Evolutionary conservation across 2,329 filamentous ascomycete genomes (phyloP), one percentile per base, ranked within the genome.

Genomic region (Aspergillus pseudoglaucus): DNA sequence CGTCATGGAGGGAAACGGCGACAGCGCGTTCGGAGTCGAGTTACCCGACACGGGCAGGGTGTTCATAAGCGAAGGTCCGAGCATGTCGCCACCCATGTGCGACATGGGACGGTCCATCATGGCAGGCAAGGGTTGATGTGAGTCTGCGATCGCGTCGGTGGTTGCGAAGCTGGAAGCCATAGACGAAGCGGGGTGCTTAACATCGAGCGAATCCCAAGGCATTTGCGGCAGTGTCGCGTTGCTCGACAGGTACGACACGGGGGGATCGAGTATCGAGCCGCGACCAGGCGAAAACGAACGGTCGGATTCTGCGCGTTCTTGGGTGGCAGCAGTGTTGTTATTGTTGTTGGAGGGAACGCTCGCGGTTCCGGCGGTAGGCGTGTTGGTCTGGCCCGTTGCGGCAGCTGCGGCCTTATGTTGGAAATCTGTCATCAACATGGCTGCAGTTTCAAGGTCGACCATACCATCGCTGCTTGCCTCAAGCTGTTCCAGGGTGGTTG

Each of bases 401-500:
- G 78, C 76, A 58, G 83, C 84, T 72, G 90, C 91, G 62, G 84
- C 90, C 77, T 96, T 96, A 76, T 96, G 90, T 74, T 95, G 91
- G 66, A 97, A 86, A 74, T 97, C 90, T 66, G 91, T 93, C 76
- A 98, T 94, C 69, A 98, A 82, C 89, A 97, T 96, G 59, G 93
- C 93, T 59, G 93, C 93, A 61, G 91, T 90, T 78, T 98, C 91
- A 64, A 96, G 87, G 68, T 96, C 93, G 65, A 96, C 90, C 72
- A 91, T 86, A 67, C 85, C 86, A 69, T 96, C 91, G 68, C 84
- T 88, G 72, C 84, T 88, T 62, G 86, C 87, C 71, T 95, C 90
- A 64, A 97, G 90, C 71, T 95, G 90, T 73, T 96, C 90, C 60
- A 96, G 75, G 47, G 88, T 85, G 40, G 88, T 84, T 43, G 89